Conservation (phyloP, 768 basidiomycete genomes). For the Boletus edulis region DNA sequence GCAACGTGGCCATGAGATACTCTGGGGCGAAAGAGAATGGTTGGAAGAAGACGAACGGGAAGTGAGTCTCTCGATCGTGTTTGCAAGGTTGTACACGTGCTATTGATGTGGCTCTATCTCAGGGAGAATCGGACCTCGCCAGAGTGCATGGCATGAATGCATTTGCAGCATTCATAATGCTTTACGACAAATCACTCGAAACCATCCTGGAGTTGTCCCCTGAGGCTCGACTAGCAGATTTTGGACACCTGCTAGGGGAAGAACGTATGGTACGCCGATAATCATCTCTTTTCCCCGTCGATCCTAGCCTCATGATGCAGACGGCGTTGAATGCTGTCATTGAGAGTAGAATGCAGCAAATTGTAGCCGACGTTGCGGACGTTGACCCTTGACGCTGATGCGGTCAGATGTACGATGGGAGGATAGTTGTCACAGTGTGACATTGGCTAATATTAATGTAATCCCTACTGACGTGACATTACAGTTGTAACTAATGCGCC, state of each 20-base stretch:
- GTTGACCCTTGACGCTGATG: conserved; percentile 14
- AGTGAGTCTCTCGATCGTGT: conserved; percentile 31
- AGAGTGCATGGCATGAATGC: conserved; percentile 61
- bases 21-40: conserved; percentile 68
- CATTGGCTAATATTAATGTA: conserved; percentile 26
- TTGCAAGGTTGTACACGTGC: conserved; percentile 12
- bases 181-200: conserved; percentile 52
- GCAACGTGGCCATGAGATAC: conserved; percentile 33
- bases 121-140: conserved; percentile 65
- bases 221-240: conserved; percentile 45
- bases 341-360: conserved; percentile 32
- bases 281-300: background rate
- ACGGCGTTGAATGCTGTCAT: conserved; percentile 36
- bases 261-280: conserved; percentile 49
- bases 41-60: conserved; percentile 54
- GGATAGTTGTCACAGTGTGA: conserved; percentile 7
- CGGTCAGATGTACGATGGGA: conserved; percentile 2
- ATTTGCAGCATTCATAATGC: conserved; percentile 64
- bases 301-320: conserved; percentile 23
- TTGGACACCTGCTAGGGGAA: conserved; percentile 46
- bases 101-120: conserved; percentile 8
- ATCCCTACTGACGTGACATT: conserved; percentile 26
- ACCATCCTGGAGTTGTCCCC: conserved; percentile 52
- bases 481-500: conserved; percentile 25
- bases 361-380: conserved; percentile 15